Conservation (phyloP, 163 green algal species). For the Chloroidium sp. region DNA sequence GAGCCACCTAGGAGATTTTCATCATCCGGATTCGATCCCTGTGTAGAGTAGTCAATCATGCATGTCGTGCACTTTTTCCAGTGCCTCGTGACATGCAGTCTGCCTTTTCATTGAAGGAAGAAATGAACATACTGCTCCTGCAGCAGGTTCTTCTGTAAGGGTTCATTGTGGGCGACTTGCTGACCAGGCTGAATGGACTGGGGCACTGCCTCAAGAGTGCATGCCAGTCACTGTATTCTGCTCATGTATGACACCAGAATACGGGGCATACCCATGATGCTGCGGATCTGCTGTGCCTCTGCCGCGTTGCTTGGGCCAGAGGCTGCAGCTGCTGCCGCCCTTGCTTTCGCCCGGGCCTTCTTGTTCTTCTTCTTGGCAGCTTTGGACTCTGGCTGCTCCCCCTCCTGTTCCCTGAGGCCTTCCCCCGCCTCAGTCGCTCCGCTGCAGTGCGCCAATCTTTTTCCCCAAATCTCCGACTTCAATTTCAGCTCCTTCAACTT, state of each 20-base stretch:
- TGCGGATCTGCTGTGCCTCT: slow-evolving; percentile 32
- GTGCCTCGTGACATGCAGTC: not conserved
- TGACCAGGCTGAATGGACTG: not conserved
- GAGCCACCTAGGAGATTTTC: too few relatives aligned
- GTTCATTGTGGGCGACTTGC: too few relatives aligned
- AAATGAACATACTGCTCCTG: not conserved
- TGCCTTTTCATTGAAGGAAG: not conserved
- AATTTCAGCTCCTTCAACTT: too few relatives aligned
- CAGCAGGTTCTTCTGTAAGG: not conserved
- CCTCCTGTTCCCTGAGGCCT: too few relatives aligned
- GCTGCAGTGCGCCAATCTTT: too few relatives aligned
- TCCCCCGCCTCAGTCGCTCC: too few relatives aligned
- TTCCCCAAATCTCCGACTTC: too few relatives aligned
- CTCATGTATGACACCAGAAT: not conserved
- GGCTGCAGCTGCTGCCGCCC: not conserved
- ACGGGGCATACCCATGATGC: slow-evolving; percentile 19
- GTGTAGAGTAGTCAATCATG: too few relatives aligned
- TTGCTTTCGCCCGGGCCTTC: slow-evolving; percentile 13
- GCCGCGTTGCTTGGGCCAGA: slow-evolving; percentile 44
- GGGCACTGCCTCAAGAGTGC: slow-evolving; percentile 6
- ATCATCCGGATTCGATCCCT: too few relatives aligned
- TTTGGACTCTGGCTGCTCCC: too few relatives aligned
- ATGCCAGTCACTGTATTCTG: not conserved
- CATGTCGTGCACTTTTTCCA: not conserved
- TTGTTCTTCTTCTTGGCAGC: slow-evolving; percentile 4